These are phyloP conservation scores for Mollisia scopiformis DNA, from an alignment of 2,329 filamentous ascomycete species.

Conservation along the genomic window DNA sequence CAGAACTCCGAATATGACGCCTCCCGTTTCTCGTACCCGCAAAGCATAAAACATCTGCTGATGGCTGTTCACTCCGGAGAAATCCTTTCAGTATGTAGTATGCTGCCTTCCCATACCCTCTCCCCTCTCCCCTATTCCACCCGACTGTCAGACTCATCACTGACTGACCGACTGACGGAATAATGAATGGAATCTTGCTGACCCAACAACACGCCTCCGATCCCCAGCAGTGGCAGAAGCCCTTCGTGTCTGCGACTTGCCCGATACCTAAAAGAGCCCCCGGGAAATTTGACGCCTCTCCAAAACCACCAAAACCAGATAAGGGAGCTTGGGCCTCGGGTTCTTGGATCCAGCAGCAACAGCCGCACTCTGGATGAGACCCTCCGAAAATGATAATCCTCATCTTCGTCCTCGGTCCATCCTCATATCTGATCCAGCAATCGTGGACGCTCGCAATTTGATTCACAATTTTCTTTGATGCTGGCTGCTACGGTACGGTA, in stretches of 20 bases:
- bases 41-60: background rate
- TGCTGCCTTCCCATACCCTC: background rate
- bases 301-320: conserved; percentile 23
- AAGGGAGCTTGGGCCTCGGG: conserved; percentile 20
- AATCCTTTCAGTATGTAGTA: too few species aligned
- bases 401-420: background rate
- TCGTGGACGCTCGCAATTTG: too few species aligned
- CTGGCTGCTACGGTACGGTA: background rate
- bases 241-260: conserved; percentile 4
- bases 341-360: background rate
- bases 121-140: background rate
- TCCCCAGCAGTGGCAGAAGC: background rate
- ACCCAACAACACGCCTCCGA: conserved; percentile 19
- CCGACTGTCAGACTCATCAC: conserved; percentile 3
- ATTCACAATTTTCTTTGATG: background rate
- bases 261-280: conserved; percentile 16
- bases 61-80: background rate
- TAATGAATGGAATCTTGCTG: conserved; percentile 19
- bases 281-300: conserved; percentile 27
- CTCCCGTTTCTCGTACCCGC: conserved; percentile 2
- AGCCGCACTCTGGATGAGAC: background rate
- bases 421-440: background rate
- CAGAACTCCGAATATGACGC: background rate
- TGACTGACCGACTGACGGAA: too few species aligned
- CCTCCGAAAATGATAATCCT: too few species aligned